phyloP scores from a whole-genome alignment of 768 basidiomycete species.

The Pleurotus citrinopileatus region DNA sequence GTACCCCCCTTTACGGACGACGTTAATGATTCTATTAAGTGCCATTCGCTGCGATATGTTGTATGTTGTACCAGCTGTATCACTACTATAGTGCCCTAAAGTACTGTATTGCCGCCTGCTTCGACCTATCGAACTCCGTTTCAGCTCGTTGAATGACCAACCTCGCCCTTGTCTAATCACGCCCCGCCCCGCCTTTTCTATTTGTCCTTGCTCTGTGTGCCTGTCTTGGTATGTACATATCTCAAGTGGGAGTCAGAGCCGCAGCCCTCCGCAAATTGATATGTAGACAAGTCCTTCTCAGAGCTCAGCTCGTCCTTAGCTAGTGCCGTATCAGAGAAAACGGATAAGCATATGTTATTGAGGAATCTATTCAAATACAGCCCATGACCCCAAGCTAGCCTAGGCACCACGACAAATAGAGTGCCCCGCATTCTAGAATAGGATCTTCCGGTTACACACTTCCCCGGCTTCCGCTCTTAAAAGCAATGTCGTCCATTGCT shows the following conservation, averaged over 20 bases:
- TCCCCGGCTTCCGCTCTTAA: constrained; percentile 1
- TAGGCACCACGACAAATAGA: background rate
- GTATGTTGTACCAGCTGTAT: constrained; percentile 13
- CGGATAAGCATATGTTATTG: background rate
- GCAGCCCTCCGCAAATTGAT: no score
- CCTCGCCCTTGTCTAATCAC: no score
- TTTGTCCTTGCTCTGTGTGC: no score
- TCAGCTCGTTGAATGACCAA: no score
- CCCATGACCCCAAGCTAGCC: background rate
- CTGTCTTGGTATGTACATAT: no score
- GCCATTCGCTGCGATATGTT: constrained; percentile 7
- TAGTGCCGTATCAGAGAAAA: no score
- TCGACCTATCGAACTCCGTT: no score
- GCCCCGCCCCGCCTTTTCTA: no score
- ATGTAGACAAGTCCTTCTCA: no score
- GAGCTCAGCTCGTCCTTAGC: no score
- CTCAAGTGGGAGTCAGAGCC: no score
- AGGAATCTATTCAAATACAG: background rate
- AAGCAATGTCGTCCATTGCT: background rate
- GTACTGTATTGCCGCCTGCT: constrained; percentile 2
- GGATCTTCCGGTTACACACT: background rate
- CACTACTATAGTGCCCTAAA: constrained; percentile 10
- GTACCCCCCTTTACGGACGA: constrained; percentile 6
- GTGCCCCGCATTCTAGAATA: constrained; percentile 6
- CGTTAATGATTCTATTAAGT: constrained; percentile 12